Conservation (phyloP, 2,329 filamentous ascomycete species). For the Cercospora canescens region DNA sequence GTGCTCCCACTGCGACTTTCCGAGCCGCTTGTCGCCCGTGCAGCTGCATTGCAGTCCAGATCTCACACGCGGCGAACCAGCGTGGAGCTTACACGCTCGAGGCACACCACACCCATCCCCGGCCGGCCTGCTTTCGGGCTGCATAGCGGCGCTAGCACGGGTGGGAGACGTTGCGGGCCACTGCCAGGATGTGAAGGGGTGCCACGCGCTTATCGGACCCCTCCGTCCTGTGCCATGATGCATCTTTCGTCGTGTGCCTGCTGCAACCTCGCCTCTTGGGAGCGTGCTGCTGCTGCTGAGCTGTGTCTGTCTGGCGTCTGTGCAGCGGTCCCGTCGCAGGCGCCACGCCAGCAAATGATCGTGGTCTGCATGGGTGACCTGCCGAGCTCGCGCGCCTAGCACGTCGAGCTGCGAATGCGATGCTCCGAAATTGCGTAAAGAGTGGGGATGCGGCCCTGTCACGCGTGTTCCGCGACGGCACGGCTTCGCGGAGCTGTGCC, state of each 20-base stretch:
- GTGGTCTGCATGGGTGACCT: neutral
- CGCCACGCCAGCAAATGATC: slow-evolving; percentile 6
- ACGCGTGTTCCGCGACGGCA: slow-evolving; percentile 2
- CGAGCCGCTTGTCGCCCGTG: neutral
- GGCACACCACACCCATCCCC: neutral
- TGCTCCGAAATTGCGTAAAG: slow-evolving; percentile 5
- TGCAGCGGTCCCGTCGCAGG: too few species aligned
- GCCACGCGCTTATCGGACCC: slow-evolving; percentile 7
- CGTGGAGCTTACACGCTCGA: neutral
- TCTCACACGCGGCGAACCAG: slow-evolving; percentile 14
- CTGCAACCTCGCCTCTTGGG: neutral
- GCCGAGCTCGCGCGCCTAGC: slow-evolving; percentile 11
- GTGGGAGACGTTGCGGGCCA: slow-evolving; percentile 1
- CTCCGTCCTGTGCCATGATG: neutral
- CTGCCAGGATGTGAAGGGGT: slow-evolving; percentile 2
- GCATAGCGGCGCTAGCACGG: slow-evolving; percentile 7
- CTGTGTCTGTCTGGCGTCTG: neutral
- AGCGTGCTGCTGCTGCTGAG: neutral
- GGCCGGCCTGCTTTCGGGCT: neutral
- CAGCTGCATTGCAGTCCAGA: neutral
- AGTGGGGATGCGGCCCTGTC: neutral
- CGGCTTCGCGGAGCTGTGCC: slow-evolving; percentile 7
- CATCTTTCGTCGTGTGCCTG: too few species aligned
- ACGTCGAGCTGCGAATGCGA: slow-evolving; percentile 3
- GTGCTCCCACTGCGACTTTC: too few species aligned